A percentile compares a stretch with the other conserved stretches of the same genome.
phyloP scores from a whole-genome alignment of 306 rosid genomes.

The Gastrolobium bilobum region DNA sequence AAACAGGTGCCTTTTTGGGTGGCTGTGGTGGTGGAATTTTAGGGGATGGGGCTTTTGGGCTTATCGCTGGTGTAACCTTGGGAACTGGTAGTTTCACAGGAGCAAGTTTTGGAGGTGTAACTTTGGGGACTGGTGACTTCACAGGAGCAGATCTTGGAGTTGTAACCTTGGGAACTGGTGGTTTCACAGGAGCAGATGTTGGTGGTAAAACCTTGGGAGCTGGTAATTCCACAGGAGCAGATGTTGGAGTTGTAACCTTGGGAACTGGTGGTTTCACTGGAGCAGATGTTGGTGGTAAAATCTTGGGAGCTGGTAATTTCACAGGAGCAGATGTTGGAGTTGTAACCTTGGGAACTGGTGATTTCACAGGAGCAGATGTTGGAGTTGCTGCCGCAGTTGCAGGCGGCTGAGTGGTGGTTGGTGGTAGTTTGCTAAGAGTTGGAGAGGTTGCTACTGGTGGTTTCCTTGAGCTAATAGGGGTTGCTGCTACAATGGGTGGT shows the following conservation, averaged over 20 bases:
- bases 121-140: conserved; percentile 16
- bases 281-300: neutral
- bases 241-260: conserved; percentile 1
- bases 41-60: conserved; percentile 65
- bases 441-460: conserved; percentile 41
- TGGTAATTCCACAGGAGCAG: conserved; percentile 34
- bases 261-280: neutral
- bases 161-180: conserved; percentile 18
- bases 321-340: conserved; percentile 24
- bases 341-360: conserved; percentile 13
- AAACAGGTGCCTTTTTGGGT: conserved; percentile 62
- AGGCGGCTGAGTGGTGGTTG: neutral
- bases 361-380: conserved; percentile 6
- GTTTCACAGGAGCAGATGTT: conserved; percentile 29
- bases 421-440: neutral
- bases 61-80: conserved; percentile 61
- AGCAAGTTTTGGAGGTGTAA: conserved; percentile 32
- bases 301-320: conserved; percentile 17
- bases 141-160: conserved; percentile 32
- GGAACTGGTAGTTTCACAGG: conserved; percentile 52
- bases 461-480: conserved; percentile 21
- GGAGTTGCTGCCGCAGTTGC: neutral
- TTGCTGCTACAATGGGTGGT: conserved; percentile 33
- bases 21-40: conserved; percentile 67
- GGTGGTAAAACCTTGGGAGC: conserved; percentile 38